Conservation (phyloP, 2,329 filamentous ascomycete species). For the Neodidymelliopsis sp. region DNA sequence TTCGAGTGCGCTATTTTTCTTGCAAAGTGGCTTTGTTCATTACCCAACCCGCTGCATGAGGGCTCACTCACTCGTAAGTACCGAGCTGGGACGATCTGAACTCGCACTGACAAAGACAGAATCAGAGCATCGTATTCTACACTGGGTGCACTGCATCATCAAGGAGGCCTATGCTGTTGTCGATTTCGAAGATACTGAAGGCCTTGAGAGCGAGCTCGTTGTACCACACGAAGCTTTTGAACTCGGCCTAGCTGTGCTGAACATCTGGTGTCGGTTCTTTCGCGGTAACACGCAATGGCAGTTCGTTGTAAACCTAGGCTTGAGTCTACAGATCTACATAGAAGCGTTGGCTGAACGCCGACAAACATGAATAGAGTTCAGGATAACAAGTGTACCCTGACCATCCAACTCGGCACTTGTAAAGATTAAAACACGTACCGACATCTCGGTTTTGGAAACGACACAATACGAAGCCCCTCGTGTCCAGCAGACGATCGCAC, state of each 20-base stretch:
- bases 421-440: too few species aligned
- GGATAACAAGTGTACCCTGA: too few species aligned
- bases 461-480: too few species aligned
- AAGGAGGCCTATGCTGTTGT: slow-evolving; percentile 53
- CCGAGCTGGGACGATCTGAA: too few species aligned
- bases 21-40: slow-evolving; percentile 57
- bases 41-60: slow-evolving; percentile 29
- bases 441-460: too few species aligned
- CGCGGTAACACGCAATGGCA: slow-evolving; percentile 59
- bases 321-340: slow-evolving; percentile 46
- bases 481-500: too few species aligned
- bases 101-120: slow-evolving; percentile 8
- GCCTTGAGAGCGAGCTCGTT: slow-evolving; percentile 13
- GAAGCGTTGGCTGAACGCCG: not conserved
- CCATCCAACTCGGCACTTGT: too few species aligned
- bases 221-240: slow-evolving; percentile 36
- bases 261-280: slow-evolving; percentile 59
- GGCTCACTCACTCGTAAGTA: slow-evolving; percentile 25
- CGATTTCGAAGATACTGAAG: slow-evolving; percentile 40
- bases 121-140: slow-evolving; percentile 55
- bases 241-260: slow-evolving; percentile 52
- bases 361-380: too few species aligned
- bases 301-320: slow-evolving; percentile 57
- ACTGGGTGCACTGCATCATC: slow-evolving; percentile 57
- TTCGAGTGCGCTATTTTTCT: slow-evolving; percentile 64